Evolutionary conservation across 495 filamentous ascomycete genomes (phyloP).

Genomic region (Lasiosphaeria hispida): DNA sequence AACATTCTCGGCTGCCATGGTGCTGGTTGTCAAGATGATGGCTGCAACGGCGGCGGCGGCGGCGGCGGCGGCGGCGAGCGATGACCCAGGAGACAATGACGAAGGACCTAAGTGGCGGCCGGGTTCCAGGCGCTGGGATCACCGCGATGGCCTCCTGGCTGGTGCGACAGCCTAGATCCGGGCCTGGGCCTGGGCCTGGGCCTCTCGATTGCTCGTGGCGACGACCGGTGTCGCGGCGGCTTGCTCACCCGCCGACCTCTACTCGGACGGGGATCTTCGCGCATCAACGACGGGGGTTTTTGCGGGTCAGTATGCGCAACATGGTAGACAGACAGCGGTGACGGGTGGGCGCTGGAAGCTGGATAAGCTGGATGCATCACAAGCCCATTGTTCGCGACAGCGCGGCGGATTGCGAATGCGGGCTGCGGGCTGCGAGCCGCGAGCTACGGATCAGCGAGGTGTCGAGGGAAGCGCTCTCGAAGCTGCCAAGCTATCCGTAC

Average conservation of each 20-base stretch:
- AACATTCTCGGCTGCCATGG: conserved; percentile 32
- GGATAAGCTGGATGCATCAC: conserved; percentile 30
- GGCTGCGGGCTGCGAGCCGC: conserved; percentile 1
- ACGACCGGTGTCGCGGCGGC: conserved; percentile 24
- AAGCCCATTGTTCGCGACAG: conserved; percentile 27
- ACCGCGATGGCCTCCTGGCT: not conserved
- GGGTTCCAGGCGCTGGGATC: not conserved
- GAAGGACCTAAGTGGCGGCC: no score
- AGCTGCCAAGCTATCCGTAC: no score
- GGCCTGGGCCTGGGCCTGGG: not conserved
- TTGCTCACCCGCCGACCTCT: conserved; percentile 25
- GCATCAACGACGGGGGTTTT: conserved; percentile 30
- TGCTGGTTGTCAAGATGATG: not conserved
- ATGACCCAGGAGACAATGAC: not conserved
- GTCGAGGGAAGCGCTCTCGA: no score
- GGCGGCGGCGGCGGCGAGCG: conserved; percentile 1
- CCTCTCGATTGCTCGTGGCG: conserved; percentile 12
- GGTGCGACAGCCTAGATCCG: no score
- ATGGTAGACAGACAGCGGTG: conserved; percentile 23
- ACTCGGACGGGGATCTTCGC: conserved; percentile 21
- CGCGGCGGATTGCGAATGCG: conserved; percentile 14
- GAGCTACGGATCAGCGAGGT: not conserved
- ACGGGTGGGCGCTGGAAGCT: conserved; percentile 16
- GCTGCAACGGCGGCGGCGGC: not conserved
- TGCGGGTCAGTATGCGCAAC: conserved; percentile 30